These are phyloP conservation scores for Phaeolepiota aurea DNA, from an alignment of 768 basidiomycete species.

Conservation along the genomic window DNA sequence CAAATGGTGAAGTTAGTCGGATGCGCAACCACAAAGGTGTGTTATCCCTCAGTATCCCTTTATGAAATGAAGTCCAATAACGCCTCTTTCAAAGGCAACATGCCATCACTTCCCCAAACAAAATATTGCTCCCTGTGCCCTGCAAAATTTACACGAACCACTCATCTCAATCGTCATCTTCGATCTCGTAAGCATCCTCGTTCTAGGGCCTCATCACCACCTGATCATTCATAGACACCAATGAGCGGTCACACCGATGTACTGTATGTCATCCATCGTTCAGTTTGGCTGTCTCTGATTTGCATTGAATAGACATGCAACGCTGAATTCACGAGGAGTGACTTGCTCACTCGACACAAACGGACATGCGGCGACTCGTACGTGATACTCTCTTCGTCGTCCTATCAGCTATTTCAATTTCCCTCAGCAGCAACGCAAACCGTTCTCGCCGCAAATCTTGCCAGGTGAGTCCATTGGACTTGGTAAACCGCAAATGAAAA, in stretches of 20 bases:
- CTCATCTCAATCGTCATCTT: slow-evolving; percentile 66
- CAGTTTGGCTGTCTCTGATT: neutral
- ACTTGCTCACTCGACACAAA: slow-evolving; percentile 65
- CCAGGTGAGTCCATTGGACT: slow-evolving; percentile 22
- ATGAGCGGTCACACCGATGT: slow-evolving; percentile 57
- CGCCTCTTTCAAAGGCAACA: slow-evolving; percentile 49
- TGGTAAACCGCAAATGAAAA: too few relatives aligned
- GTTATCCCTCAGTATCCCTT: slow-evolving; percentile 7
- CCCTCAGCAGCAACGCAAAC: slow-evolving; percentile 31
- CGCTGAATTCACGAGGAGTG: slow-evolving; percentile 67
- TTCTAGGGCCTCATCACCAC: neutral
- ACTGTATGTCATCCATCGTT: slow-evolving; percentile 31
- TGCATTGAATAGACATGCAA: slow-evolving; percentile 41
- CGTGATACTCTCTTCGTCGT: slow-evolving; percentile 19
- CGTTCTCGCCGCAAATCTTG: slow-evolving; percentile 63
- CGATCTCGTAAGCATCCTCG: slow-evolving; percentile 51
- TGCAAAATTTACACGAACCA: slow-evolving; percentile 67
- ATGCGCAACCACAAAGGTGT: slow-evolving; percentile 35
- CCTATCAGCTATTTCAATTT: neutral
- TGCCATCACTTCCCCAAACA: slow-evolving; percentile 64
- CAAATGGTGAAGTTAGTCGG: slow-evolving; percentile 32
- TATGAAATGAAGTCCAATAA: slow-evolving; percentile 32
- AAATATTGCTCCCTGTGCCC: slow-evolving; percentile 63
- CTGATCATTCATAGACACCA: slow-evolving; percentile 39
- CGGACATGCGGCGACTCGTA: slow-evolving; percentile 65